Evolutionary conservation across 768 basidiomycete species (phyloP).

Genomic region (Suillus subaureus): DNA sequence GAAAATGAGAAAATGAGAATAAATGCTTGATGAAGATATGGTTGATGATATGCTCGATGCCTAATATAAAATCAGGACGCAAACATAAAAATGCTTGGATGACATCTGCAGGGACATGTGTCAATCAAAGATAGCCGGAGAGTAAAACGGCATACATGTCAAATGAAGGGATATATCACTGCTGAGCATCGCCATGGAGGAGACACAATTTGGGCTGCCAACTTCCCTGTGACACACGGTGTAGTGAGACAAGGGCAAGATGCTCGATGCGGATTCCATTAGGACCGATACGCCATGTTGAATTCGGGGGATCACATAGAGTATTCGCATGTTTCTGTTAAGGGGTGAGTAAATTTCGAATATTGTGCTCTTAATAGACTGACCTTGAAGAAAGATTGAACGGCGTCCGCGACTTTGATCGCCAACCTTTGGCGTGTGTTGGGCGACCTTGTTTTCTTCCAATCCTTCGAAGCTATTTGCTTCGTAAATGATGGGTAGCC

Average conservation of each 20-base stretch:
- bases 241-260: conserved; percentile 65
- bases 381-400: conserved; percentile 67
- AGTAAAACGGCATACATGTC: neutral
- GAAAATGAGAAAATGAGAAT: neutral
- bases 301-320: conserved; percentile 13
- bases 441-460: conserved; percentile 71
- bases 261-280: conserved; percentile 27
- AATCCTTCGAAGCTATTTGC: conserved; percentile 78
- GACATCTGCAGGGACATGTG: neutral
- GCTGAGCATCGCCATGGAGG: neutral
- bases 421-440: conserved; percentile 75
- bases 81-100: neutral
- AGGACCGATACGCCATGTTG: conserved; percentile 26
- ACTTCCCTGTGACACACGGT: conserved; percentile 77
- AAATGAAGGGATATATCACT: neutral
- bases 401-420: conserved; percentile 71
- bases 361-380: neutral
- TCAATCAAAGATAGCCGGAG: neutral
- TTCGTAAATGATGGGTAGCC: conserved; percentile 75
- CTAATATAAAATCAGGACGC: neutral
- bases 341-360: conserved; percentile 15
- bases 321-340: conserved; percentile 18
- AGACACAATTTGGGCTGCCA: conserved; percentile 79
- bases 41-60: neutral
- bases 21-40: neutral